phyloP scores from a whole-genome alignment of 768 basidiomycete genomes.

The Agaricus blazei region DNA sequence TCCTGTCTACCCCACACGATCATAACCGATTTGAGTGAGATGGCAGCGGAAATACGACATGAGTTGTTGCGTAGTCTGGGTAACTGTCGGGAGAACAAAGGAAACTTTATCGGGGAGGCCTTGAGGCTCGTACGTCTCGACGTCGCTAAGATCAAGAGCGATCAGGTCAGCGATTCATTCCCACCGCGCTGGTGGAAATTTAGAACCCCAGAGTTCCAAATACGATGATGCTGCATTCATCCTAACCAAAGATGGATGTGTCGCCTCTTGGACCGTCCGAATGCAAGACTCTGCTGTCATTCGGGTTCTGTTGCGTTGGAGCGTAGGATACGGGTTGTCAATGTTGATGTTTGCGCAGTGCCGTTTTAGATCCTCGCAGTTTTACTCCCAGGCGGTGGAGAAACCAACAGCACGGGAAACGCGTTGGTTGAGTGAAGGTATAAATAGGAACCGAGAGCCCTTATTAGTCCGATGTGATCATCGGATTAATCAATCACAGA shows the following conservation, averaged over 20 bases:
- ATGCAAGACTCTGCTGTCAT: neutral
- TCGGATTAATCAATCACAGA: too few species aligned
- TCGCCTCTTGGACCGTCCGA: neutral
- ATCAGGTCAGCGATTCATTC: neutral
- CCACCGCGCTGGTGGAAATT: neutral
- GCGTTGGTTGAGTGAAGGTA: neutral
- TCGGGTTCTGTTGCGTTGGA: neutral
- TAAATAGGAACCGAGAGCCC: neutral
- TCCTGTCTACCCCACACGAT: neutral
- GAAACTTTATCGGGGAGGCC: neutral
- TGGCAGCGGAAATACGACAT: too few species aligned
- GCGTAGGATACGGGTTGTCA: too few species aligned
- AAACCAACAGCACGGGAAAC: too few species aligned
- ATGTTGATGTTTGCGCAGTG: neutral
- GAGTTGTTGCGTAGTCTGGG: too few species aligned
- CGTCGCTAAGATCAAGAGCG: neutral
- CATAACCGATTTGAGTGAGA: too few species aligned
- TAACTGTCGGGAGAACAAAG: too few species aligned
- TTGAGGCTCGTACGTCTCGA: neutral
- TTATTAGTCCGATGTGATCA: too few species aligned
- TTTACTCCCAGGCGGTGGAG: neutral
- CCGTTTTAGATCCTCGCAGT: neutral
- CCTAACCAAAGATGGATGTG: neutral
- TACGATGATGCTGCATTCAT: neutral
- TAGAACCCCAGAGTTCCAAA: neutral